Percentiles rank a stretch among this genome's conserved stretches.
phyloP scores from a whole-genome alignment of 2,329 filamentous ascomycete species.

The Ceratocystis papillata region DNA sequence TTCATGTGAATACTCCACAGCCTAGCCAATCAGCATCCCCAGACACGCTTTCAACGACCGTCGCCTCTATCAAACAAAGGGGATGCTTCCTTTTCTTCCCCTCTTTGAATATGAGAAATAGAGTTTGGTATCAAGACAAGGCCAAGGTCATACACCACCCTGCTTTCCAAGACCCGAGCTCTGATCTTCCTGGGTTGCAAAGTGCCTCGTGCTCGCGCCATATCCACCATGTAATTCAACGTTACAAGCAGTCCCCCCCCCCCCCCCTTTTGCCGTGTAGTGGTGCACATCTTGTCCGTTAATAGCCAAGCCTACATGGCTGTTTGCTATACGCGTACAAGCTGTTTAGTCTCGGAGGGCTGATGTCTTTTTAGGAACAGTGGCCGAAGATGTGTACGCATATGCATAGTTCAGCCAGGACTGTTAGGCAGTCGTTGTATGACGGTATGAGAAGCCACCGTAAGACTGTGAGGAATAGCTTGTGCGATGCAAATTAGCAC shows the following conservation, averaged over 20 bases:
- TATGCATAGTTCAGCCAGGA: background rate
- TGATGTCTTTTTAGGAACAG: background rate
- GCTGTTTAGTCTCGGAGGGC: background rate
- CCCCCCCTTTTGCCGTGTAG: background rate
- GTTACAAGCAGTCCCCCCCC: background rate
- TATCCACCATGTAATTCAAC: background rate
- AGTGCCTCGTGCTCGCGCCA: background rate
- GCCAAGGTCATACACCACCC: background rate
- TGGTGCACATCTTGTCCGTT: background rate
- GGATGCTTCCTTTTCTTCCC: background rate
- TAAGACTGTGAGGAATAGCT: background rate
- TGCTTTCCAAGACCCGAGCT: background rate
- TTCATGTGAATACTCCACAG: background rate
- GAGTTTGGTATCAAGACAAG: conserved; percentile 5
- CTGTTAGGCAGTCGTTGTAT: background rate
- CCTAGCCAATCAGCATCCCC: background rate
- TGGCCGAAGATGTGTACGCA: background rate
- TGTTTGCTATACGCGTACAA: background rate
- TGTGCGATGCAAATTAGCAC: background rate
- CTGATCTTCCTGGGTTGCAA: background rate
- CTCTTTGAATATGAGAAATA: background rate
- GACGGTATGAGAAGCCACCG: background rate
- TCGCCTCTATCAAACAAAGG: background rate
- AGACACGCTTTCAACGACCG: background rate
- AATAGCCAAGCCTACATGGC: background rate